Conservation (phyloP, 1,284 basidiomycete species). For the Puccinia coronata region DNA sequence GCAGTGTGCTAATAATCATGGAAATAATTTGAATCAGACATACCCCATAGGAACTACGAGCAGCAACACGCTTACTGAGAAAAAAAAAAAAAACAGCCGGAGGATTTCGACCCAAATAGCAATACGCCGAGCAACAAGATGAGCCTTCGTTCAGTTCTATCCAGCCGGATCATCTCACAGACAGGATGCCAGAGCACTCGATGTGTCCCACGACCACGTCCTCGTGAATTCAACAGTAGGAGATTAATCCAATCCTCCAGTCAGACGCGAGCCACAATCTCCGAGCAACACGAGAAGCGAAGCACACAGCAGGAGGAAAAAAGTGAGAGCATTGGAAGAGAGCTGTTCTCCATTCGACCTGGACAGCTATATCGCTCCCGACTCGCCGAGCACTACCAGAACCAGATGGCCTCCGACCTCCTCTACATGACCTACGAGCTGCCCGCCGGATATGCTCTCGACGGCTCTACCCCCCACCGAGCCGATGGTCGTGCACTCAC, state of each 20-base stretch:
- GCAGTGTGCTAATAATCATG: too few relatives aligned
- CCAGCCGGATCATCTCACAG: neutral
- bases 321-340: neutral
- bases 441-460: conserved; percentile 52
- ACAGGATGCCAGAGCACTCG: neutral
- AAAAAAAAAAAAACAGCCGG: neutral
- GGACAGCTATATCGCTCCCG: conserved; percentile 72
- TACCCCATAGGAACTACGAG: neutral
- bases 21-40: too few relatives aligned
- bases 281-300: neutral
- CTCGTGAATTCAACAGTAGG: neutral
- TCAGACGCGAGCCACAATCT: neutral
- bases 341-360: conserved; percentile 52
- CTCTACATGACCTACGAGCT: conserved; percentile 96
- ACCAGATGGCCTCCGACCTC: conserved; percentile 78
- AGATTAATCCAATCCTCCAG: neutral
- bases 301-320: neutral
- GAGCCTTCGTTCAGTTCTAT: neutral
- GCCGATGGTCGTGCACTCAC: conserved; percentile 56
- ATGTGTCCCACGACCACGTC: neutral
- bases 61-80: neutral
- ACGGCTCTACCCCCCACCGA: conserved; percentile 58
- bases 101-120: neutral
- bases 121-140: neutral
- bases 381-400: conserved; percentile 79